A percentile compares a stretch with the other conserved stretches of the same genome.
phyloP scores from a whole-genome alignment of 129 eudicot species.

The Arctium lappa region DNA sequence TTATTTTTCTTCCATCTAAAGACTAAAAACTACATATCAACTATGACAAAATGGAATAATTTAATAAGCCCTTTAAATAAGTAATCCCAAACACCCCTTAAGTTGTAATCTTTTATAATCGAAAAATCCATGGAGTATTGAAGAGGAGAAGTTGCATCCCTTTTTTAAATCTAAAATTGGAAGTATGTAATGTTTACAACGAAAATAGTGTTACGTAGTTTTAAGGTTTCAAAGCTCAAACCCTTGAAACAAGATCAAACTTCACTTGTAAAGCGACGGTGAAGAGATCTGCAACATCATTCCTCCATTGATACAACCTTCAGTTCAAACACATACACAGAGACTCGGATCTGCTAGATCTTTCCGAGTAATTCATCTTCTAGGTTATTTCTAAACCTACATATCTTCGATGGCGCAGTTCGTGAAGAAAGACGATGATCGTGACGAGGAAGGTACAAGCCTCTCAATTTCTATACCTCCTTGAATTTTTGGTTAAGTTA shows the following conservation, averaged over 20 bases:
- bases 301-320: constrained; percentile 7
- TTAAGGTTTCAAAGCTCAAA: constrained; percentile 1
- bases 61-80: no score
- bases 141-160: background rate
- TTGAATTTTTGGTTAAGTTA: background rate
- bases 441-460: constrained; percentile 79
- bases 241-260: constrained; percentile 14
- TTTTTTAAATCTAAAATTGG: background rate
- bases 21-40: no score
- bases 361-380: background rate
- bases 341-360: constrained; percentile 4
- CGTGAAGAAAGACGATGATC: constrained; percentile 95
- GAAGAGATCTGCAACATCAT: constrained; percentile 16
- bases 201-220: constrained; percentile 6
- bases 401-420: constrained; percentile 60
- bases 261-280: constrained; percentile 9
- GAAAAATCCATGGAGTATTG: no score
- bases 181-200: background rate
- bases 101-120: no score
- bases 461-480: background rate
- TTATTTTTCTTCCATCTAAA: no score
- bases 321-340: background rate
- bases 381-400: constrained; percentile 1
- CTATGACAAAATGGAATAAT: no score
- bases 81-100: no score